Percentiles rank a stretch among this genome's conserved stretches.
Conservation (phyloP, 441 rosid species). For the Euphorbia celastroides region DNA sequence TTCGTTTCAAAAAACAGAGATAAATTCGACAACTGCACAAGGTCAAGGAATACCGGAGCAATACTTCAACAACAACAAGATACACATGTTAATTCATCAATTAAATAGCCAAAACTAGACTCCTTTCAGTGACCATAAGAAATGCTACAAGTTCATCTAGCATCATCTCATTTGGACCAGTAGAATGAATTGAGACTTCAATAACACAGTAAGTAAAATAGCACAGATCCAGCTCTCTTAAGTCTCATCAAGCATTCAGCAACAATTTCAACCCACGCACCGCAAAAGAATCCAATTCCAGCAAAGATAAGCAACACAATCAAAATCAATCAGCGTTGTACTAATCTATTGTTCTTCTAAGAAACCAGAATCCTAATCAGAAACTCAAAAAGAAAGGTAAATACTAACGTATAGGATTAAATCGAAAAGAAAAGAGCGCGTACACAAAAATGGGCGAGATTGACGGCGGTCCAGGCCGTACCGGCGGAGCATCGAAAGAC, state of each 20-base stretch:
- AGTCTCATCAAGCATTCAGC: neutral
- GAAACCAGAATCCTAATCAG: conserved; percentile 10
- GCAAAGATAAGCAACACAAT: neutral
- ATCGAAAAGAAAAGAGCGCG: neutral
- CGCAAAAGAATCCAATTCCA: neutral
- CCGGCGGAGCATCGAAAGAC: conserved; percentile 76
- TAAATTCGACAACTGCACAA: neutral
- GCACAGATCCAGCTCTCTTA: neutral
- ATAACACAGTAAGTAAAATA: neutral
- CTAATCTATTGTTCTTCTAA: neutral
- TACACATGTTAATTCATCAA: neutral
- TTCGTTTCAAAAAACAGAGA: neutral
- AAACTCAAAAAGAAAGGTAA: neutral
- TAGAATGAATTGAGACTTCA: neutral
- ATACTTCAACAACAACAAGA: neutral
- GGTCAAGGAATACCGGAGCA: neutral
- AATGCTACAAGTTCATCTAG: neutral
- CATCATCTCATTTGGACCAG: neutral
- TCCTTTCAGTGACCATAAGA: neutral
- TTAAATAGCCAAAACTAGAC: neutral
- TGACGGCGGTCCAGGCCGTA: conserved; percentile 93
- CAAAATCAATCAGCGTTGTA: neutral
- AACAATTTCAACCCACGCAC: neutral
- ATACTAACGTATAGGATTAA: neutral
- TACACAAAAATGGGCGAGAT: conserved; percentile 75